phyloP scores from a whole-genome alignment of 2,329 filamentous ascomycete genomes.

The Pseudodiploospora longispora region DNA sequence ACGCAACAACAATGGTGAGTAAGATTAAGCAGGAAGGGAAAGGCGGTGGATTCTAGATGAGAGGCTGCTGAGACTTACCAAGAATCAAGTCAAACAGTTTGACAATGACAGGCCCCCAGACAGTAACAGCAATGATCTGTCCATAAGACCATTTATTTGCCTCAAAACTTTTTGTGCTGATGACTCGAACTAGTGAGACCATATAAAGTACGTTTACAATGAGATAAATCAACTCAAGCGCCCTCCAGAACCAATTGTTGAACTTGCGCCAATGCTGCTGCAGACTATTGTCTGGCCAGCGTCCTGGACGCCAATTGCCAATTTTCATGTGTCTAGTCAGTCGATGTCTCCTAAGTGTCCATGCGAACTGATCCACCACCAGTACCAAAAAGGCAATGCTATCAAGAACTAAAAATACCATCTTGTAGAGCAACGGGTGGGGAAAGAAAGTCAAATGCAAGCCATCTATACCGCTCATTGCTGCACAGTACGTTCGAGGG shows the following conservation, averaged over 20 bases:
- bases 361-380: constrained; percentile 25
- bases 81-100: constrained; percentile 30
- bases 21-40: background rate
- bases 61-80: constrained; percentile 18
- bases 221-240: constrained; percentile 27
- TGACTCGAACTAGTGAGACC: constrained; percentile 27
- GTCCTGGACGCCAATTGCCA: constrained; percentile 23
- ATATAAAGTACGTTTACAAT: constrained; percentile 31
- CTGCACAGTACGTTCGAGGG: constrained; percentile 29
- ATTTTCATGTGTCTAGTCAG: constrained; percentile 22
- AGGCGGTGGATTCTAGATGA: background rate
- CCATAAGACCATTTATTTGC: constrained; percentile 28
- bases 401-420: constrained; percentile 28
- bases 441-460: constrained; percentile 28
- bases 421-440: constrained; percentile 29
- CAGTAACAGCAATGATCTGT: constrained; percentile 31
- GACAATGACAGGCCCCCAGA: constrained; percentile 32
- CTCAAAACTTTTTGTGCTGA: constrained; percentile 27
- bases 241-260: constrained; percentile 26
- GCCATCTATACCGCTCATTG: constrained; percentile 25
- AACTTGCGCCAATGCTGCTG: constrained; percentile 20
- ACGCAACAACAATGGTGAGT: constrained; percentile 12
- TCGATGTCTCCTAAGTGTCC: constrained; percentile 28
- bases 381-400: constrained; percentile 27
- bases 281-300: constrained; percentile 21